Conservation (phyloP, 495 filamentous ascomycete species). For the Neurospora sublineolata region DNA sequence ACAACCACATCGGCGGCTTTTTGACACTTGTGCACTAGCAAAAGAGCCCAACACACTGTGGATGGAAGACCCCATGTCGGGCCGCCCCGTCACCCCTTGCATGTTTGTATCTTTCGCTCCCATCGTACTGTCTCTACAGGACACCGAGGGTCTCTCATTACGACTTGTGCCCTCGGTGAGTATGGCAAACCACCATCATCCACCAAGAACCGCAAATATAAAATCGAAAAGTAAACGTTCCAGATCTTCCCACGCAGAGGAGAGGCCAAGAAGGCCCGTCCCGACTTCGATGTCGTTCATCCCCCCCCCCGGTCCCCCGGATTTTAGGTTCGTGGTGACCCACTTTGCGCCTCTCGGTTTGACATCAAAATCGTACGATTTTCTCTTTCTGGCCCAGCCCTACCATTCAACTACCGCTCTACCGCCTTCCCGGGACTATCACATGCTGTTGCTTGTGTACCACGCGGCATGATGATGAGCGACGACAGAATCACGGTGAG, state of each 20-base stretch:
- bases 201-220: not conserved
- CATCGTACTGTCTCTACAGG: not conserved
- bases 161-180: not conserved
- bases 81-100: not conserved
- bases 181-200: not conserved
- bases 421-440: not conserved
- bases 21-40: not conserved
- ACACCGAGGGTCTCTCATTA: not conserved
- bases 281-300: not conserved
- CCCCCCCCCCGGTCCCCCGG: not conserved
- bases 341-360: slow-evolving; percentile 3
- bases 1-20: not conserved
- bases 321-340: slow-evolving; percentile 2
- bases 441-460: not conserved
- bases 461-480: not conserved
- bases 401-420: not conserved
- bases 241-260: not conserved
- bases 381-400: slow-evolving; percentile 1
- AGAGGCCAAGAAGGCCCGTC: not conserved
- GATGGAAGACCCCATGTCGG: not conserved
- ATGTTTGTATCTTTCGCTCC: not conserved
- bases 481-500: not conserved
- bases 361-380: slow-evolving; percentile 28
- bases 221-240: not conserved
- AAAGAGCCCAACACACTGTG: not conserved